Conservation (phyloP, 73 alveolate species). For the Chromera velia region DNA sequence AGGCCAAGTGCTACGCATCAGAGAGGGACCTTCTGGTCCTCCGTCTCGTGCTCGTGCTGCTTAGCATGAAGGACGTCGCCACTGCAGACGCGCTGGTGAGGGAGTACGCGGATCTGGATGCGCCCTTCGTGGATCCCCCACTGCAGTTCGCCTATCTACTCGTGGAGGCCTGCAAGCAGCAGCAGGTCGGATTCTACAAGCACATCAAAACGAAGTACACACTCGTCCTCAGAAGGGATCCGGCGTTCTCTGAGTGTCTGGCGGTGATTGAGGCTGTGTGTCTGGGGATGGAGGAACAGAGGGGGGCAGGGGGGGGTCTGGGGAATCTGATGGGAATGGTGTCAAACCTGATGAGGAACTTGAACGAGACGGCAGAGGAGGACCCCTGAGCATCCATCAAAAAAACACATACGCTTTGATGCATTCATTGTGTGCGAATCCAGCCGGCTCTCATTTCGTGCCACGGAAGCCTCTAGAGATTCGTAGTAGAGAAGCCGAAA, state of each 20-base stretch:
- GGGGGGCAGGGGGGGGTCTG: background rate
- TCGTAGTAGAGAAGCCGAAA: no score
- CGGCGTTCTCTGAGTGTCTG: background rate
- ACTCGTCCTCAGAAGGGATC: background rate
- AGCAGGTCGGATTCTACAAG: background rate
- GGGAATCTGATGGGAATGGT: background rate
- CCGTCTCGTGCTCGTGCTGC: background rate
- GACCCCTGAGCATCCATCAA: no score
- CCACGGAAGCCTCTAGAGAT: no score
- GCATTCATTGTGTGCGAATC: no score
- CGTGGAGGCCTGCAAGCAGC: background rate
- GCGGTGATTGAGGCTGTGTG: background rate
- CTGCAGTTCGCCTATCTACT: background rate
- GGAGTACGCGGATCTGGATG: background rate
- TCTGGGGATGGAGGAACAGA: background rate
- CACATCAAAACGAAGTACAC: background rate
- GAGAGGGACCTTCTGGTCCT: background rate
- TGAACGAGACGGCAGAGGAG: no score
- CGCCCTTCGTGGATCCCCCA: background rate
- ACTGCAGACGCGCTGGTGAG: background rate
- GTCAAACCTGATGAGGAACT: background rate
- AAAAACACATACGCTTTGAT: no score
- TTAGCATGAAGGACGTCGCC: background rate
- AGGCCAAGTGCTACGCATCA: background rate
- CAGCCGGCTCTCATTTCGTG: no score